These are phyloP conservation scores for Boehmeria nivea DNA, from an alignment of 306 rosid species.

Conservation along the genomic window DNA sequence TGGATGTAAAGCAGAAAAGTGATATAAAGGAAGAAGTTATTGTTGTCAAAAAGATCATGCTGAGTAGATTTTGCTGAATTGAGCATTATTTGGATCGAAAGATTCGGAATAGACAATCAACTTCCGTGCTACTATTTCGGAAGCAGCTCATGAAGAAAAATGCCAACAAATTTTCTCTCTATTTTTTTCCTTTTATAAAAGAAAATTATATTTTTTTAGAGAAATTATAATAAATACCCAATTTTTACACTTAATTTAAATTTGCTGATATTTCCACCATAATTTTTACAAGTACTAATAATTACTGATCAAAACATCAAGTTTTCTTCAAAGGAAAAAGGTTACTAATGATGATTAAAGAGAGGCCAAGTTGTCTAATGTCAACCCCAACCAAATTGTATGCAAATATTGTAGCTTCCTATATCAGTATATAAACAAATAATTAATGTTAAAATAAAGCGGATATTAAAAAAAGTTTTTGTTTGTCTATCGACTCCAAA, in stretches of 20 bases:
- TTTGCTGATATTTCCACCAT: too few species aligned
- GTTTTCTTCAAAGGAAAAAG: too few species aligned
- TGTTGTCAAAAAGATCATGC: too few species aligned
- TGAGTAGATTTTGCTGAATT: too few species aligned
- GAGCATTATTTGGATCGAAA: too few species aligned
- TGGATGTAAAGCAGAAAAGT: conserved; percentile 38
- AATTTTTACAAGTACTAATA: too few species aligned
- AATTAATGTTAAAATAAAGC: background rate
- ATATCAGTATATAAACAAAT: background rate
- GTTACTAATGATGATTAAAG: too few species aligned
- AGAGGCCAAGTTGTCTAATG: too few species aligned
- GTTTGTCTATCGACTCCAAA: conserved; percentile 12
- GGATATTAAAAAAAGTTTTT: background rate
- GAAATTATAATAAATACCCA: too few species aligned
- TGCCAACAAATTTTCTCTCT: background rate
- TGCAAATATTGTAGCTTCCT: too few species aligned
- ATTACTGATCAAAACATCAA: too few species aligned
- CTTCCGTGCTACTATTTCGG: conserved; percentile 14
- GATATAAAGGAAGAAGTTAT: background rate
- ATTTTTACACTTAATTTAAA: too few species aligned
- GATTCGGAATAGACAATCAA: conserved; percentile 8
- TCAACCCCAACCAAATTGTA: background rate
- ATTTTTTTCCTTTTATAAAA: background rate
- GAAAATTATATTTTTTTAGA: background rate
- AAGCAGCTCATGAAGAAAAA: conserved; percentile 13